Percentiles rank a stretch among this genome's conserved stretches.
phyloP scores from a whole-genome alignment of 2,329 filamentous ascomycete species.

The Botrytis cinerea region DNA sequence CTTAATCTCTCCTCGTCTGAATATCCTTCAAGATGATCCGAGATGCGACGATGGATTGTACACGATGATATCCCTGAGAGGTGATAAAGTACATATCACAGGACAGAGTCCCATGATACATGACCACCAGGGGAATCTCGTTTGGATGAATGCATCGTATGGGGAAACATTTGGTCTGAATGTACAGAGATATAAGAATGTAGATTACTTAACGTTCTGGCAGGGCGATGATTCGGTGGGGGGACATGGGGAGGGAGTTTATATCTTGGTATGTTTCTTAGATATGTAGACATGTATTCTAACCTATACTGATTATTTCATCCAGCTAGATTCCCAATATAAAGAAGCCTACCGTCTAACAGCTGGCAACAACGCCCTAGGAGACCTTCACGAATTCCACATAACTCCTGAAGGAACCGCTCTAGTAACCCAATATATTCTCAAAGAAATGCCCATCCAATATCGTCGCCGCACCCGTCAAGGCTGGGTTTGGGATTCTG shows the following conservation, averaged over 20 bases:
- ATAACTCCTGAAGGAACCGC: conserved; percentile 48
- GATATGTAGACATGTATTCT: background rate
- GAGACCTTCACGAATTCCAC: conserved; percentile 51
- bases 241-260: conserved; percentile 4
- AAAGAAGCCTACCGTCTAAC: conserved; percentile 28
- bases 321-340: conserved; percentile 1
- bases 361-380: conserved; percentile 45
- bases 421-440: conserved; percentile 46
- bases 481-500: conserved; percentile 9
- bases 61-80: conserved; percentile 27
- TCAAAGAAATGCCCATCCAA: conserved; percentile 44
- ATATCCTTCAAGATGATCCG: conserved; percentile 24
- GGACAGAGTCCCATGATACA: conserved; percentile 31
- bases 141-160: conserved; percentile 30
- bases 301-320: background rate
- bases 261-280: conserved; percentile 1
- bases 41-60: conserved; percentile 28
- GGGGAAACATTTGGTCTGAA: conserved; percentile 25
- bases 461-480: conserved; percentile 13
- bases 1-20: conserved; percentile 30
- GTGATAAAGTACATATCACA: conserved; percentile 24
- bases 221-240: conserved; percentile 39
- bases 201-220: conserved; percentile 52
- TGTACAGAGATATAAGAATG: conserved; percentile 45
- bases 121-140: conserved; percentile 27